Percentiles rank a stretch among this genome's conserved stretches.
phyloP scores from a whole-genome alignment of 805 yeast genomes.

The Brettanomyces naardenensis region DNA sequence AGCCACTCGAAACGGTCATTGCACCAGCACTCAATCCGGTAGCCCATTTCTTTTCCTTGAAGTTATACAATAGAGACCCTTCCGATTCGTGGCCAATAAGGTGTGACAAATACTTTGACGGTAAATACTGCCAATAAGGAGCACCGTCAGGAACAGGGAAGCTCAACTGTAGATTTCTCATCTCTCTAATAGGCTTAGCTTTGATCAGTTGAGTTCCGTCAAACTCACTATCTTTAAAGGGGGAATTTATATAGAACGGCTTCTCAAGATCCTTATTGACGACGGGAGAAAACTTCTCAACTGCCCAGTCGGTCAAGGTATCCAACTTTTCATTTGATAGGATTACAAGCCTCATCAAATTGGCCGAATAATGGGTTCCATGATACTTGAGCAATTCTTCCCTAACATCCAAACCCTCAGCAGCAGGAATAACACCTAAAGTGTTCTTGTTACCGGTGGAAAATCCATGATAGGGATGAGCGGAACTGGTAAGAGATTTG shows the following conservation, averaged over 20 bases:
- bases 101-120: constrained; percentile 68
- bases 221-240: constrained; percentile 41
- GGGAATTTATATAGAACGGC: constrained; percentile 39
- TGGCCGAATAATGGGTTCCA: constrained; percentile 66
- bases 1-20: constrained; percentile 56
- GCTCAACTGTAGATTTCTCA: constrained; percentile 54
- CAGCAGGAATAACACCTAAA: constrained; percentile 55
- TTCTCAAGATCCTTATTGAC: constrained; percentile 39
- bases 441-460: constrained; percentile 85
- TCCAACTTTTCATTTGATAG: constrained; percentile 77
- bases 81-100: constrained; percentile 88
- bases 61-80: constrained; percentile 68
- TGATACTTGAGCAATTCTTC: constrained; percentile 75
- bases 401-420: constrained; percentile 63
- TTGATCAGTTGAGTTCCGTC: constrained; percentile 38
- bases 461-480: constrained; percentile 81
- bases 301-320: constrained; percentile 63
- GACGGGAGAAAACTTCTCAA: constrained; percentile 54
- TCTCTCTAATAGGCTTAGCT: constrained; percentile 80
- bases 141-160: constrained; percentile 75
- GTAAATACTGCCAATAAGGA: constrained; percentile 57
- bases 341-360: constrained; percentile 80
- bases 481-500: constrained; percentile 59
- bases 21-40: constrained; percentile 70
- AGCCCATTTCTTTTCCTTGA: constrained; percentile 75